phyloP scores from a whole-genome alignment of 768 basidiomycete genomes.

The Boletus barrowsii region DNA sequence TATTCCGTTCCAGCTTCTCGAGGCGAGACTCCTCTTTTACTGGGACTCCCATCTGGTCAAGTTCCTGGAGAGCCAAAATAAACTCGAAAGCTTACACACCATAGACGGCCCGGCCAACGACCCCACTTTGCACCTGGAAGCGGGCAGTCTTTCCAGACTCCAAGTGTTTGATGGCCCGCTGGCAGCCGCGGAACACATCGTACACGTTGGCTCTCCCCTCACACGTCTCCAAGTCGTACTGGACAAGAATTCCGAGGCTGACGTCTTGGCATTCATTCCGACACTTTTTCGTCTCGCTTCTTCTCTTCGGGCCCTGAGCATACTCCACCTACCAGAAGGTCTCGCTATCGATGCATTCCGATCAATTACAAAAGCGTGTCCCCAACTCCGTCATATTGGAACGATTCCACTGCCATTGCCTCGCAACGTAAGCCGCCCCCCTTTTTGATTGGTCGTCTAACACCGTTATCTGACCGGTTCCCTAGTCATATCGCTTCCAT shows the following conservation, averaged over 20 bases:
- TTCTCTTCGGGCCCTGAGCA: conserved; percentile 36
- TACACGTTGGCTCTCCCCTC: conserved; percentile 34
- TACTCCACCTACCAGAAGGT: conserved; percentile 35
- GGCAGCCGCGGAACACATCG: conserved; percentile 39
- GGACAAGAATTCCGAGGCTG: conserved; percentile 35
- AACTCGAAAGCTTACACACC: conserved; percentile 39
- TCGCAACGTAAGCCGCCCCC: conserved; percentile 31
- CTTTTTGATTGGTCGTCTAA: conserved; percentile 2
- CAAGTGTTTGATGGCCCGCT: conserved; percentile 45
- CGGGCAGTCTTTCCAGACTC: conserved; percentile 40
- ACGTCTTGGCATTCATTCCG: conserved; percentile 32
- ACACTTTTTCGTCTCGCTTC: conserved; percentile 28
- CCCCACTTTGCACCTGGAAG: conserved; percentile 23
- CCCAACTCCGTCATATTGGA: conserved; percentile 38
- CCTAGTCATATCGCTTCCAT: conserved; percentile 35
- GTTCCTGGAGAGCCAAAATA: conserved; percentile 48
- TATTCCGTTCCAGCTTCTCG: conserved; percentile 46
- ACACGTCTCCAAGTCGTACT: conserved; percentile 44
- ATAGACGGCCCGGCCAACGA: conserved; percentile 24
- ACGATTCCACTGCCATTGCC: conserved; percentile 36
- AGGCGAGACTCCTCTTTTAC: conserved; percentile 44
- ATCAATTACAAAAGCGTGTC: conserved; percentile 33
- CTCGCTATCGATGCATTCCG: conserved; percentile 29
- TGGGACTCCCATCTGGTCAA: conserved; percentile 47
- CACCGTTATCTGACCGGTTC: conserved; percentile 20